Percentiles rank a stretch among this genome's conserved stretches.
These are phyloP conservation scores for Nelumbo lutea DNA, from an alignment of 164 flowering plant species.

Conservation along the genomic window DNA sequence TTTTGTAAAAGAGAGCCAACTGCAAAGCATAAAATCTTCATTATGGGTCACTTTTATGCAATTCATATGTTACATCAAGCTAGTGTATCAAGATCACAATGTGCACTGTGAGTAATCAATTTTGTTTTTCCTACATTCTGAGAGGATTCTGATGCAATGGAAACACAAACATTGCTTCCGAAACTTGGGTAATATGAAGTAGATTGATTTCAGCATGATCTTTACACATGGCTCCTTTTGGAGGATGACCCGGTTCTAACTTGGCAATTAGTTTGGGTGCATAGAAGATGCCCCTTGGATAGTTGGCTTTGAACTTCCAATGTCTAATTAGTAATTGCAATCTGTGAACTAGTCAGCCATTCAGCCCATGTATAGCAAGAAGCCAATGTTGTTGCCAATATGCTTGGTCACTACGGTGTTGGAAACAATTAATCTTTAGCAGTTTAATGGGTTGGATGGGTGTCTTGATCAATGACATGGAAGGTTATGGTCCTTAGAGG, in stretches of 20 bases:
- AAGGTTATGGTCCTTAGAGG: no score
- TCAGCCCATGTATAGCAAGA: not conserved
- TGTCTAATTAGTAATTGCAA: not conserved
- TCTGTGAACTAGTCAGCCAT: not conserved
- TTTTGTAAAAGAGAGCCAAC: not conserved
- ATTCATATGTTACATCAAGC: not conserved
- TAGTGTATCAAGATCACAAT: not conserved
- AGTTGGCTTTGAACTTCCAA: no score
- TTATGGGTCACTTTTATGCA: not conserved
- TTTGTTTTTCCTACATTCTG: no score
- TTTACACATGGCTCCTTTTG: not conserved
- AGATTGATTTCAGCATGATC: not conserved
- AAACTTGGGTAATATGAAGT: not conserved
- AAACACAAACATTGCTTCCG: not conserved
- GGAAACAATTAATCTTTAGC: no score
- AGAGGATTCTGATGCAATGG: no score
- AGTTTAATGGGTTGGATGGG: no score
- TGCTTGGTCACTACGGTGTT: no score
- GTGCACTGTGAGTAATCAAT: no score
- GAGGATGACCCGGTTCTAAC: not conserved
- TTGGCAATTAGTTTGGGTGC: not conserved
- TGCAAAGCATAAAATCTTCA: not conserved
- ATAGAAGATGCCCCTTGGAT: not conserved
- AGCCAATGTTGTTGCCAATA: not conserved
- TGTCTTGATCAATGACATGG: no score